Percentiles rank a stretch among this genome's conserved stretches.
These are phyloP conservation scores for Avicennia marina DNA, from an alignment of 257 asterid species.

Conservation along the genomic window DNA sequence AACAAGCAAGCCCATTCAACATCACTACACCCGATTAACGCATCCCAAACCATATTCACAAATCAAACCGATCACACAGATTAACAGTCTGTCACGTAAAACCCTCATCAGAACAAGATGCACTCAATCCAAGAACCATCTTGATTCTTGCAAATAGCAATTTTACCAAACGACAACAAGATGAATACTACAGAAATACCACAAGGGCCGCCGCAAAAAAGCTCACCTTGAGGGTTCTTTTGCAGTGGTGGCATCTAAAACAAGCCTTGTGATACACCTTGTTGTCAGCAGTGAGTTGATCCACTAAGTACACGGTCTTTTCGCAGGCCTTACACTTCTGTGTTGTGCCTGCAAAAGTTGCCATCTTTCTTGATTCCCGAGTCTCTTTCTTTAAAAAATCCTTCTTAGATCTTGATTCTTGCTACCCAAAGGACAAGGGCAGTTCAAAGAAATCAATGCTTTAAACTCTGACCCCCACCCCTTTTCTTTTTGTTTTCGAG, in stretches of 20 bases:
- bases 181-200: background rate
- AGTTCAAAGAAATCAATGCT: conserved; percentile 9
- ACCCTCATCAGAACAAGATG: too few species aligned
- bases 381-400: too few species aligned
- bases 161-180: background rate
- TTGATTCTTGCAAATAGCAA: too few species aligned
- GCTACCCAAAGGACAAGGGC: background rate
- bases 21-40: too few species aligned
- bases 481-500: conserved; percentile 13
- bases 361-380: conserved; percentile 29
- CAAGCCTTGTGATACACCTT: conserved; percentile 71
- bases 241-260: conserved; percentile 75
- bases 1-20: too few species aligned
- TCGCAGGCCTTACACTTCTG: conserved; percentile 71
- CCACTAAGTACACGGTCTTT: conserved; percentile 72
- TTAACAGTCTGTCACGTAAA: too few species aligned
- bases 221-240: conserved; percentile 65
- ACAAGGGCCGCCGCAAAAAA: background rate
- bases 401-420: conserved; percentile 23
- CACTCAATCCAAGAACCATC: too few species aligned
- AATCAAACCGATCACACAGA: too few species aligned
- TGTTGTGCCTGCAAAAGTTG: conserved; percentile 61
- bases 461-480: background rate
- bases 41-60: too few species aligned
- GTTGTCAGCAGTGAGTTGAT: conserved; percentile 57